Percentiles rank a stretch among this genome's conserved stretches.
Conservation (phyloP, 2,329 filamentous ascomycete species). For the Colletotrichum lupini region DNA sequence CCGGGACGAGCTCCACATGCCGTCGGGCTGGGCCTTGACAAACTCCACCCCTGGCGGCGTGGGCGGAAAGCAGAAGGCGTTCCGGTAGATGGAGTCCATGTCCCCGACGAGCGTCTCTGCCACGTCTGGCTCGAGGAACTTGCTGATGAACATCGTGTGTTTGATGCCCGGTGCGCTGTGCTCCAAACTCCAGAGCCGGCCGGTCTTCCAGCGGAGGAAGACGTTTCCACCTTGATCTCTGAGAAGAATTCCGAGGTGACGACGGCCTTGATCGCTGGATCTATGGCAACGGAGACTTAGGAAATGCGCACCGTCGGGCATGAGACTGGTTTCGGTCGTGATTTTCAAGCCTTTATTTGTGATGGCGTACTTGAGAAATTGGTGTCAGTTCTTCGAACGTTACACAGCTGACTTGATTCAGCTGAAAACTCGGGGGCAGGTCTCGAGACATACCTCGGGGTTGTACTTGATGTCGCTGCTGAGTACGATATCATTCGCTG, state of each 20-base stretch:
- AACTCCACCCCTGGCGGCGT: background rate
- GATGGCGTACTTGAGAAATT: background rate
- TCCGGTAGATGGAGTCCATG: background rate
- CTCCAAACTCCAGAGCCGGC: background rate
- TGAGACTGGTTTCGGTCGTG: background rate
- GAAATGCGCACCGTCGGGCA: background rate
- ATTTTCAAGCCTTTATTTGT: conserved; percentile 12
- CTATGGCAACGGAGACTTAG: background rate
- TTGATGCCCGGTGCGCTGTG: background rate
- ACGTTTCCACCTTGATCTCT: background rate
- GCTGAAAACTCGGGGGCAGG: background rate
- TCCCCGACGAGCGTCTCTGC: background rate
- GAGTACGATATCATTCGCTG: background rate
- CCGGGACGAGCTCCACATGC: background rate
- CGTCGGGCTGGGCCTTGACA: background rate
- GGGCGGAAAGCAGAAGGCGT: background rate
- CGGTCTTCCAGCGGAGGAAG: background rate
- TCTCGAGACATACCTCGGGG: background rate
- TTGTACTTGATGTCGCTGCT: background rate
- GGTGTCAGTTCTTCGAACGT: background rate
- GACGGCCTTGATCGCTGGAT: background rate
- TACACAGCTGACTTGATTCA: background rate
- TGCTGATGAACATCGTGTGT: background rate
- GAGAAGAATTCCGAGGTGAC: background rate
- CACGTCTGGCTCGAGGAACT: background rate